Conservation (phyloP, 805 yeast genomes). For the Candida fluviatilis region DNA sequence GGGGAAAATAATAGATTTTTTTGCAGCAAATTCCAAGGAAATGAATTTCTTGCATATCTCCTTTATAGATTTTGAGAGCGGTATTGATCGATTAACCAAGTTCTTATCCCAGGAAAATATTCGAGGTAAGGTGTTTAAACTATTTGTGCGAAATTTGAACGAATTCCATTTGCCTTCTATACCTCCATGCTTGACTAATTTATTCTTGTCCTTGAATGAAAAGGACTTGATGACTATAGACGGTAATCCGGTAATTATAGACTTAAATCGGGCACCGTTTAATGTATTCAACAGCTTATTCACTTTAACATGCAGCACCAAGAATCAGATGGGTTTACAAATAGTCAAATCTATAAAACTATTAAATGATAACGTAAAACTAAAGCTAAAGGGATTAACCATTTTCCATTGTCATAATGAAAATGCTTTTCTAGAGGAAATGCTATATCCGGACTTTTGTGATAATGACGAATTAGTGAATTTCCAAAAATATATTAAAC, state of each 20-base stretch:
- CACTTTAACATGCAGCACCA: conserved; percentile 30
- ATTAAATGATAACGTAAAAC: conserved; percentile 16
- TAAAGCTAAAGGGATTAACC: conserved; percentile 25
- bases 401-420: conserved; percentile 31
- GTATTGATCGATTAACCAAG: conserved; percentile 20
- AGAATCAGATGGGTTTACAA: conserved; percentile 27
- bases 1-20: conserved; percentile 19
- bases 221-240: conserved; percentile 17
- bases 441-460: background rate
- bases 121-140: conserved; percentile 24
- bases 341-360: conserved; percentile 20
- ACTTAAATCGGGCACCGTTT: conserved; percentile 16
- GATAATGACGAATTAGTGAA: background rate
- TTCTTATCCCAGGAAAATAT: conserved; percentile 21
- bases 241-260: conserved; percentile 10
- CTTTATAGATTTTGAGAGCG: conserved; percentile 22
- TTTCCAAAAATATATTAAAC: background rate
- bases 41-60: conserved; percentile 30
- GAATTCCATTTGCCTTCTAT: conserved; percentile 22
- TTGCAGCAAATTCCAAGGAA: conserved; percentile 20
- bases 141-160: conserved; percentile 21
- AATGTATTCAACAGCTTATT: conserved; percentile 19
- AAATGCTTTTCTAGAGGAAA: background rate
- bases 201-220: conserved; percentile 30
- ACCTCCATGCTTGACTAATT: conserved; percentile 26